Evolutionary conservation across 2,329 filamentous ascomycete genomes (phyloP).

Genomic region (Cylindrodendrum hubeiense): DNA sequence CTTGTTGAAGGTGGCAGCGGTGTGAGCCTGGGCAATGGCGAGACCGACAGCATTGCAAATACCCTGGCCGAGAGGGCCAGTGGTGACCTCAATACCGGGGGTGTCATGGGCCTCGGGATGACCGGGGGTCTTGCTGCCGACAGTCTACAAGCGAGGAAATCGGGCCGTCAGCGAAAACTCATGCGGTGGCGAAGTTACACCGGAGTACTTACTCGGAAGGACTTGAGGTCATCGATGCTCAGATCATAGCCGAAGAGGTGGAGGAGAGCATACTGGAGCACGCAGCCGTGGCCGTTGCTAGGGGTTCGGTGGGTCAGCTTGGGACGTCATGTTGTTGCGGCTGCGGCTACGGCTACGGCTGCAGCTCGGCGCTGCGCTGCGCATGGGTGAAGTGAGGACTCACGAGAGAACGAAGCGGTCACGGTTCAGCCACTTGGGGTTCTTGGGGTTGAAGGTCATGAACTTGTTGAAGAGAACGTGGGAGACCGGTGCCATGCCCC

Average conservation of each 20-base stretch:
- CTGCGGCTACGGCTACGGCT: no score
- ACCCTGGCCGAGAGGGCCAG: conserved; percentile 96
- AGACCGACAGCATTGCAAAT: conserved; percentile 98
- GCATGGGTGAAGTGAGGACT: conserved; percentile 57
- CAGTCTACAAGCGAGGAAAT: conserved; percentile 50
- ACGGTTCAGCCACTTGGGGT: conserved; percentile 95
- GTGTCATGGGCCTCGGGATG: conserved; percentile 98
- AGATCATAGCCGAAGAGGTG: conserved; percentile 95
- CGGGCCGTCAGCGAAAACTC: conserved; percentile 7
- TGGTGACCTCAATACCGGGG: conserved; percentile 97
- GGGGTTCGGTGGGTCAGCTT: conserved; percentile 31
- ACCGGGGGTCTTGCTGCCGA: conserved; percentile 86
- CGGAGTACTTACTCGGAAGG: conserved; percentile 85
- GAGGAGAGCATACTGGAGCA: conserved; percentile 98
- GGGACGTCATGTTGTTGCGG: conserved; percentile 2
- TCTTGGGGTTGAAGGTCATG: conserved; percentile 99
- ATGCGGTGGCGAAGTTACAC: background rate
- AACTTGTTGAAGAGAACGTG: conserved; percentile 99
- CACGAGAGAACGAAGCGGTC: conserved; percentile 99
- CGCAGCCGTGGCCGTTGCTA: conserved; percentile 98
- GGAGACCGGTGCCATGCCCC: conserved; percentile 90
- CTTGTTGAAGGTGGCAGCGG: conserved; percentile 94
- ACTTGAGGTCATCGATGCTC: conserved; percentile 91
- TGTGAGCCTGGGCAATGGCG: conserved; percentile 95
- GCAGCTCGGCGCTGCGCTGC: background rate